phyloP scores from a whole-genome alignment of 495 filamentous ascomycete species.

The Amniculicola lignicola region DNA sequence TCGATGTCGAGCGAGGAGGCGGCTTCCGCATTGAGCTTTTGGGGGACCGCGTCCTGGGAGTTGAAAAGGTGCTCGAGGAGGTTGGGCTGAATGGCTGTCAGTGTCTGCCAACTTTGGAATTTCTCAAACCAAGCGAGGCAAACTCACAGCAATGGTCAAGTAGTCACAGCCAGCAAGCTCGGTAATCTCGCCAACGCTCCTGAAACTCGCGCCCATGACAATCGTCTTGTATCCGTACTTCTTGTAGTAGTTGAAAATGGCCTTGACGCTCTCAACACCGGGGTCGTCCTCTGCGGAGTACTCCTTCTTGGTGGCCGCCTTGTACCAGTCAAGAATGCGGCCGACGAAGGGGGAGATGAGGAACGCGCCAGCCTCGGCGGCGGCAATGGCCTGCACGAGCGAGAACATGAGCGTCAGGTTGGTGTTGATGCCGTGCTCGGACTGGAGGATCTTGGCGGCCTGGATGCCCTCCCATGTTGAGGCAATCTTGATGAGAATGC shows the following conservation, averaged over 20 bases:
- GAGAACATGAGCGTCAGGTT: constrained; percentile 99
- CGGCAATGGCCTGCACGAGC: constrained; percentile 88
- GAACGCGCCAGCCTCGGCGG: constrained; percentile 94
- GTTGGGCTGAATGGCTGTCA: constrained; percentile 61
- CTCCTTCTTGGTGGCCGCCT: constrained; percentile 90
- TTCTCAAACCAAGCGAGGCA: background rate
- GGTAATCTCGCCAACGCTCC: constrained; percentile 91
- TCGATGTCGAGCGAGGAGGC: constrained; percentile 69
- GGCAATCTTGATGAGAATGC: constrained; percentile 87
- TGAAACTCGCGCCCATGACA: constrained; percentile 99
- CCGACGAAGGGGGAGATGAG: constrained; percentile 99
- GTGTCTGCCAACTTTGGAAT: background rate
- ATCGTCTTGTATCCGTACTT: constrained; percentile 98
- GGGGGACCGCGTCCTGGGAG: constrained; percentile 70
- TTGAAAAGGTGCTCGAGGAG: constrained; percentile 92
- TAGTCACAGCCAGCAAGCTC: constrained; percentile 98
- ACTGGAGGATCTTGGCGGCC: constrained; percentile 91
- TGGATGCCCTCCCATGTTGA: constrained; percentile 96
- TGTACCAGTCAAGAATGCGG: constrained; percentile 99
- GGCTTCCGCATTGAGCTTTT: constrained; percentile 78
- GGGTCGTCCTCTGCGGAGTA: constrained; percentile 88
- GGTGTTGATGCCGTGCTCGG: constrained; percentile 89
- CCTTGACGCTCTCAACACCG: constrained; percentile 91
- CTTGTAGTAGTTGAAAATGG: constrained; percentile 99
- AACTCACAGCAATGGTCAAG: constrained; percentile 88